Evolutionary conservation across 2,329 filamentous ascomycete genomes (phyloP).

Genomic region (Mycosphaerelloides madeirae): DNA sequence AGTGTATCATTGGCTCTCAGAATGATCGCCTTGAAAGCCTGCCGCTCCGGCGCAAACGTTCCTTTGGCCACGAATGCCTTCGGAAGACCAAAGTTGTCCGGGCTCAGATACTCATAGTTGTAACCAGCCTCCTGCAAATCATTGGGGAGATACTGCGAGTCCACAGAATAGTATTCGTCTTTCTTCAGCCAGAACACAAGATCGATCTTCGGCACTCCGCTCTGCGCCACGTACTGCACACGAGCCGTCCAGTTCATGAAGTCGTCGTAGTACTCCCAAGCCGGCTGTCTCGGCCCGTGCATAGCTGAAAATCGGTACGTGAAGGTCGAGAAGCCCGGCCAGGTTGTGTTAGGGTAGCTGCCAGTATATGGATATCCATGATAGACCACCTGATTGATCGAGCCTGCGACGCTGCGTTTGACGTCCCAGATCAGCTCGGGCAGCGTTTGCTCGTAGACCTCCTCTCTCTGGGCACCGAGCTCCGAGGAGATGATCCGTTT

Average conservation of each 20-base stretch:
- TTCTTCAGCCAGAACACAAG: conserved; percentile 38
- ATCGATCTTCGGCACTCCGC: conserved; percentile 39
- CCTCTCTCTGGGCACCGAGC: conserved; percentile 27
- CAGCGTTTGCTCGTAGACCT: conserved; percentile 28
- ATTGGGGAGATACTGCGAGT: conserved; percentile 19
- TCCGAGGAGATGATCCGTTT: conserved; percentile 33
- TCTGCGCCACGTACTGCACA: conserved; percentile 37
- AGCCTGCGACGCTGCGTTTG: conserved; percentile 38
- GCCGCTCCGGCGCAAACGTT: conserved; percentile 37
- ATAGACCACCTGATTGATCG: conserved; percentile 42
- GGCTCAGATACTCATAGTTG: conserved; percentile 43
- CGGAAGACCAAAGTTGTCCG: conserved; percentile 41
- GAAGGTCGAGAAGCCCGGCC: conserved; percentile 47
- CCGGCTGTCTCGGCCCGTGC: conserved; percentile 39
- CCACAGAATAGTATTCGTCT: conserved; percentile 11
- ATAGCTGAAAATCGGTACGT: conserved; percentile 41
- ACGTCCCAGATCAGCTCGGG: conserved; percentile 34
- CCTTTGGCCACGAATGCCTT: conserved; percentile 35
- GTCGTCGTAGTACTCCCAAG: conserved; percentile 39
- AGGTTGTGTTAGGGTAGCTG: conserved; percentile 45
- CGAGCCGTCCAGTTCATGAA: conserved; percentile 37
- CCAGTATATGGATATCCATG: conserved; percentile 43
- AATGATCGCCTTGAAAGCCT: conserved; percentile 43
- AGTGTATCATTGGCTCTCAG: conserved; percentile 36
- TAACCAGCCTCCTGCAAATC: conserved; percentile 25